Conservation (phyloP, 163 green algal species). For the Chlamydomonas reinhardtii region DNA sequence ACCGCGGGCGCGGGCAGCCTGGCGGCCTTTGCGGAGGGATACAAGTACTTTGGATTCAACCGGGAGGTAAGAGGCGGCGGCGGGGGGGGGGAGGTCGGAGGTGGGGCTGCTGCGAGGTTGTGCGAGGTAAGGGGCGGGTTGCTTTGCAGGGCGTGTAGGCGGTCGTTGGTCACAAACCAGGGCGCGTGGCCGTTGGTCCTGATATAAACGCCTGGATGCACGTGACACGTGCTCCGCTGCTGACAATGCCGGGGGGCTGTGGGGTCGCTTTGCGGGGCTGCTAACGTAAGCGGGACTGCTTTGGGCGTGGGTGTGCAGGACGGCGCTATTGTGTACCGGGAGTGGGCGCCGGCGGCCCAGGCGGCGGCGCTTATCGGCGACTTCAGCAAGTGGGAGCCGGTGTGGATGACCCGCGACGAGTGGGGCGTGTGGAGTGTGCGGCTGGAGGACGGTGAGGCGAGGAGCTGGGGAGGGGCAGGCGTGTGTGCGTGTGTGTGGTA, state of each 20-base stretch:
- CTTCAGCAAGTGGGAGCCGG: constrained; percentile 89
- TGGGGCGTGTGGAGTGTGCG: constrained; percentile 90
- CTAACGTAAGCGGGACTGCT: no score
- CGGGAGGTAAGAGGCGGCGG: constrained; percentile 14
- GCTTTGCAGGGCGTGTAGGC: no score
- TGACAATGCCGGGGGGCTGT: no score
- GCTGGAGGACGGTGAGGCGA: constrained; percentile 76
- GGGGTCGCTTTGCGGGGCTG: no score
- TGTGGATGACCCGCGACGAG: constrained; percentile 78
- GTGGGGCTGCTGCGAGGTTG: no score
- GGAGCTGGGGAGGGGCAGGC: not conserved
- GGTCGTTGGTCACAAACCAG: no score
- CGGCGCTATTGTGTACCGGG: constrained; percentile 84
- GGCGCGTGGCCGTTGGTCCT: no score
- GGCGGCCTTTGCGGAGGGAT: constrained; percentile 64
- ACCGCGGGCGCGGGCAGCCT: constrained; percentile 2
- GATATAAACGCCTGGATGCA: no score
- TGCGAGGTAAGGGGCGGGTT: not conserved
- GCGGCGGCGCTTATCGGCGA: constrained; percentile 73
- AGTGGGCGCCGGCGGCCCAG: constrained; percentile 86
- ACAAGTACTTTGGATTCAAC: constrained; percentile 88
- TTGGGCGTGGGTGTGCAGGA: not conserved
- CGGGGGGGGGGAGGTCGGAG: not conserved
- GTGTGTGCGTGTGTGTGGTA: not conserved
- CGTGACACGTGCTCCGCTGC: no score